Percentiles rank a stretch among this genome's conserved stretches.
Evolutionary conservation across 371 early-diverging fungal genomes (phyloP).

Genomic region (Basidiobolus meristosporus): DNA sequence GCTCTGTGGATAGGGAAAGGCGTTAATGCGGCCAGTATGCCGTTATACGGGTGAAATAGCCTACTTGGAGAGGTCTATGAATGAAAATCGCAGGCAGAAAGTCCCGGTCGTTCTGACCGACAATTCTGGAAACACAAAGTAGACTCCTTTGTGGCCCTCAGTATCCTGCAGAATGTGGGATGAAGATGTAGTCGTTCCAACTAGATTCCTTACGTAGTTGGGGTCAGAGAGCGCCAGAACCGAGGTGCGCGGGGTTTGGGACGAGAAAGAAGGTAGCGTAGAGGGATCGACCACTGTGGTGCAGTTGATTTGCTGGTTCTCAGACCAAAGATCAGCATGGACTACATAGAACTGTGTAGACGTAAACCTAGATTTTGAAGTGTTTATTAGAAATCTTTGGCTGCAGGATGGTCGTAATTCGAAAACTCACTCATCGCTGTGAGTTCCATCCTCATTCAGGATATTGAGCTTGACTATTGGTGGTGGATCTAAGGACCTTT

Average conservation of each 20-base stretch:
- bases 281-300: slow-evolving; percentile 27
- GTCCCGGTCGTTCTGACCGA: slow-evolving; percentile 42
- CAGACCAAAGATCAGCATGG: slow-evolving; percentile 30
- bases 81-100: slow-evolving; percentile 36
- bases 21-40: not conserved
- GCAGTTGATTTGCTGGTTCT: slow-evolving; percentile 16
- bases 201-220: slow-evolving; percentile 31
- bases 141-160: slow-evolving; percentile 46
- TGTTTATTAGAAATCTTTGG: too few species aligned
- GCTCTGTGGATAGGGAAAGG: not conserved
- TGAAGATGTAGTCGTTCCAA: slow-evolving; percentile 53
- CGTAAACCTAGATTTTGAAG: too few species aligned
- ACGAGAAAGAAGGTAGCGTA: slow-evolving; percentile 15
- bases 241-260: not conserved
- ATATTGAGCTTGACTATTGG: slow-evolving; percentile 21
- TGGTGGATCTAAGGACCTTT: slow-evolving; percentile 33
- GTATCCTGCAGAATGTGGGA: slow-evolving; percentile 35
- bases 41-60: not conserved
- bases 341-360: slow-evolving; percentile 1
- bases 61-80: slow-evolving; percentile 8
- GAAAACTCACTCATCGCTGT: slow-evolving; percentile 1
- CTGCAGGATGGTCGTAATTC: too few species aligned
- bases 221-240: slow-evolving; percentile 5
- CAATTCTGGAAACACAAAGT: slow-evolving; percentile 52
- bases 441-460: slow-evolving; percentile 9